Conservation (phyloP, 1,284 basidiomycete genomes). For the Irpex rosettiformis region DNA sequence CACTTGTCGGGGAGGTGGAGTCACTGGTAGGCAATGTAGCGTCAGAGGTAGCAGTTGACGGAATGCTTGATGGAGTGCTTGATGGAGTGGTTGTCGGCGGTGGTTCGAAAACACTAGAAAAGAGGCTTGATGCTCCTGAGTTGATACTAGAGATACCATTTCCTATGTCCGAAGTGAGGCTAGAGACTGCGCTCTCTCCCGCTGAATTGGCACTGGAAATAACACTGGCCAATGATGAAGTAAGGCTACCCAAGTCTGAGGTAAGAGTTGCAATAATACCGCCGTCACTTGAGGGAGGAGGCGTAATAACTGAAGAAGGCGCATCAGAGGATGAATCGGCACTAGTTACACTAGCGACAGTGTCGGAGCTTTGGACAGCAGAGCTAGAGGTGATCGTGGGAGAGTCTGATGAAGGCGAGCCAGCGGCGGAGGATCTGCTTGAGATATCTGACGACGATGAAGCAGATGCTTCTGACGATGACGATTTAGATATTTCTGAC, state of each 20-base stretch:
- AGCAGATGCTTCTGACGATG: slow-evolving; percentile 14
- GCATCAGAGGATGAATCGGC: neutral
- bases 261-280: neutral
- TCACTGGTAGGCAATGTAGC: too few relatives aligned
- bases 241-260: neutral
- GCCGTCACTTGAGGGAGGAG: slow-evolving; percentile 1
- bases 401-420: neutral
- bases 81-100: slow-evolving; percentile 6
- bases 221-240: neutral
- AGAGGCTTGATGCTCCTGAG: neutral
- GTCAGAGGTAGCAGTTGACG: neutral
- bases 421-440: neutral
- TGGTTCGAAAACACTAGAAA: neutral
- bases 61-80: neutral
- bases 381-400: neutral
- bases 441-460: slow-evolving; percentile 13
- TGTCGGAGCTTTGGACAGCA: neutral
- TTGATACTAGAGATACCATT: slow-evolving; percentile 1
- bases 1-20: too few relatives aligned
- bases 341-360: neutral
- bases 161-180: neutral
- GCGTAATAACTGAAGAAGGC: neutral
- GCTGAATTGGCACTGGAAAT: neutral
- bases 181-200: too few relatives aligned
- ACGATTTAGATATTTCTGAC: slow-evolving; percentile 8